These are phyloP conservation scores for Magnaporthiopsis poae DNA, from an alignment of 2,329 filamentous ascomycete species.

Conservation along the genomic window DNA sequence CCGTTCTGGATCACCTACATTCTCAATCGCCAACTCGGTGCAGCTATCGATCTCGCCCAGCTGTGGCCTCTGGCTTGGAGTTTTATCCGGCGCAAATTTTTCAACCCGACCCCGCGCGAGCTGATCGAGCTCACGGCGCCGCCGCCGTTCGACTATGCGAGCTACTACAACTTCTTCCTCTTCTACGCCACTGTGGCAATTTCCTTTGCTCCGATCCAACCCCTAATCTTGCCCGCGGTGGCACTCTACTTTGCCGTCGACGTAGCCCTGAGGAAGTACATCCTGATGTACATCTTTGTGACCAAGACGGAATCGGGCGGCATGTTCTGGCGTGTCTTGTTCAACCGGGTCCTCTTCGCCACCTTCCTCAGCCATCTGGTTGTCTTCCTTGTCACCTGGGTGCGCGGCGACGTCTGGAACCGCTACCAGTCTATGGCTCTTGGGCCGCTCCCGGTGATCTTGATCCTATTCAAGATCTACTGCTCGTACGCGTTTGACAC, in stretches of 20 bases:
- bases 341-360: constrained; percentile 85
- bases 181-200: constrained; percentile 87
- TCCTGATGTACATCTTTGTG: constrained; percentile 85
- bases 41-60: constrained; percentile 87
- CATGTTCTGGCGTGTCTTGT: constrained; percentile 74
- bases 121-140: constrained; percentile 88
- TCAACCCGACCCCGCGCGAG: constrained; percentile 78
- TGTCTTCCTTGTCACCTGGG: constrained; percentile 65
- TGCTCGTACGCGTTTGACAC: constrained; percentile 68
- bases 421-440: constrained; percentile 56
- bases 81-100: constrained; percentile 75
- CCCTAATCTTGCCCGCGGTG: constrained; percentile 73
- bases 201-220: constrained; percentile 76
- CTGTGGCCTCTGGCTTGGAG: constrained; percentile 74
- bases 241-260: constrained; percentile 85
- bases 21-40: constrained; percentile 83
- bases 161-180: constrained; percentile 95
- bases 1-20: constrained; percentile 93
- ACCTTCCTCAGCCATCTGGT: constrained; percentile 69
- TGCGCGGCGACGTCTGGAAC: constrained; percentile 47
- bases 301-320: constrained; percentile 96
- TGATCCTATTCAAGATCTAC: constrained; percentile 78
- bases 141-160: constrained; percentile 85
- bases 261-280: constrained; percentile 85
- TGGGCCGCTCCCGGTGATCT: constrained; percentile 65